Conservation (phyloP, 164 flowering plant genomes). For the Vitis cinerea region DNA sequence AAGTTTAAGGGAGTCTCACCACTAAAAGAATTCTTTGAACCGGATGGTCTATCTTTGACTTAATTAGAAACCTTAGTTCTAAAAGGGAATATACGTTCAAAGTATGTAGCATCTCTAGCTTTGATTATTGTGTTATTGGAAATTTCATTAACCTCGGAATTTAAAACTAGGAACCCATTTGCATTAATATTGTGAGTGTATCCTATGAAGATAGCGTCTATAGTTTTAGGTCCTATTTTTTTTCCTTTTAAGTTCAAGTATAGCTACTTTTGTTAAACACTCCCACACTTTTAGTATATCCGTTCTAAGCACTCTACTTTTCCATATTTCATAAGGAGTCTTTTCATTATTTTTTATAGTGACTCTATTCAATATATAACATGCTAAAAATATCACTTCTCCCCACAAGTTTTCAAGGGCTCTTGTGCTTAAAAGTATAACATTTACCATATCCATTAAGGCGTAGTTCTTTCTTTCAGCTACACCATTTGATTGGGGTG, state of each 20-base stretch:
- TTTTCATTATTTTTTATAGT: background rate
- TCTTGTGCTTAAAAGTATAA: background rate
- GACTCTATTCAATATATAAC: background rate
- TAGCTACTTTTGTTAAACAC: background rate
- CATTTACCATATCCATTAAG: background rate
- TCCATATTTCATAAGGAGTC: background rate
- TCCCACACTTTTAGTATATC: background rate
- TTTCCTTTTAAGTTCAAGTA: background rate
- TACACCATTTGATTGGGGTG: slow-evolving; percentile 4
- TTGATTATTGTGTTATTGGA: background rate
- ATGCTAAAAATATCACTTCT: background rate
- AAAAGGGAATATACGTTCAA: background rate
- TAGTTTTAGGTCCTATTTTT: background rate
- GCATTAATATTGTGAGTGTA: background rate
- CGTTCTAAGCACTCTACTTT: background rate
- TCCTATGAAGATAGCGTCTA: background rate
- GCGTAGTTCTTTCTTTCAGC: background rate
- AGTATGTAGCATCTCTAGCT: background rate
- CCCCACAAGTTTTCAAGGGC: background rate
- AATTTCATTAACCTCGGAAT: background rate
- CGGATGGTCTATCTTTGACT: background rate
- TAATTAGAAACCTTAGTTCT: background rate
- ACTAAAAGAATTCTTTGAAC: too few relatives aligned
- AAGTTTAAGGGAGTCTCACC: too few relatives aligned
- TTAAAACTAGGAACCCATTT: background rate